Percentiles rank a stretch among this genome's conserved stretches.
Conservation (phyloP, 1,284 basidiomycete genomes). For the Pseudozyma tsukubaensis region DNA sequence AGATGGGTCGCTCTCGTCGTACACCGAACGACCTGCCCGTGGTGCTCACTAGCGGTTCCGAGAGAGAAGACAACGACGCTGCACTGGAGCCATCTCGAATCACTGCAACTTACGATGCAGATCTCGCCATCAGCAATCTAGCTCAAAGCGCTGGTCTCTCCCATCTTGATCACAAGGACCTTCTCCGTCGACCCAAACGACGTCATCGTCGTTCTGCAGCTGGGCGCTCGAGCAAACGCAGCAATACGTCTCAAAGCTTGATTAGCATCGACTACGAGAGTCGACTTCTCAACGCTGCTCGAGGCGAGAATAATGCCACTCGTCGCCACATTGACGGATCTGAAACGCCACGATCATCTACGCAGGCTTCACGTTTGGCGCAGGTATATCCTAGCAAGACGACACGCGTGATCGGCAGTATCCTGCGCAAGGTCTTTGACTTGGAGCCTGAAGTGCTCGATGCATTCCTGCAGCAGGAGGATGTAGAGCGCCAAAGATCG, state of each 20-base stretch:
- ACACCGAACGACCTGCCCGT: constrained; percentile 17
- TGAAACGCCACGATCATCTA: constrained; percentile 26
- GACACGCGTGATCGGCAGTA: constrained; percentile 40
- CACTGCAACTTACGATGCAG: constrained; percentile 20
- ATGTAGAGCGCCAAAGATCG: constrained; percentile 18
- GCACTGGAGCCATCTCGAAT: neutral
- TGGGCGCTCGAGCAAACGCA: constrained; percentile 47
- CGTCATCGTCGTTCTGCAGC: constrained; percentile 38
- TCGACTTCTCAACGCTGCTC: constrained; percentile 12
- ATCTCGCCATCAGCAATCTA: constrained; percentile 41
- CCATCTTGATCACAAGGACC: constrained; percentile 21
- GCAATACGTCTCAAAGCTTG: constrained; percentile 45
- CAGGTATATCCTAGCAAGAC: constrained; percentile 37
- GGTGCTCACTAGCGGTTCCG: constrained; percentile 39
- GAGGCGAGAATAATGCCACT: neutral
- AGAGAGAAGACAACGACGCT: constrained; percentile 15
- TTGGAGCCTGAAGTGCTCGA: constrained; percentile 54
- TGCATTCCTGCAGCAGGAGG: constrained; percentile 36
- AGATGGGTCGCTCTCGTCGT: constrained; percentile 11
- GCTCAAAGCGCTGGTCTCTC: constrained; percentile 47
- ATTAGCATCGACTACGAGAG: constrained; percentile 39
- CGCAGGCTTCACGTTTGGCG: constrained; percentile 14
- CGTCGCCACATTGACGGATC: constrained; percentile 18
- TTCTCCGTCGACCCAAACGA: constrained; percentile 39
- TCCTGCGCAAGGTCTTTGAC: constrained; percentile 46